These are phyloP conservation scores for Centrapalus pauciflorus DNA, from an alignment of 129 eudicot genomes.

Conservation along the genomic window DNA sequence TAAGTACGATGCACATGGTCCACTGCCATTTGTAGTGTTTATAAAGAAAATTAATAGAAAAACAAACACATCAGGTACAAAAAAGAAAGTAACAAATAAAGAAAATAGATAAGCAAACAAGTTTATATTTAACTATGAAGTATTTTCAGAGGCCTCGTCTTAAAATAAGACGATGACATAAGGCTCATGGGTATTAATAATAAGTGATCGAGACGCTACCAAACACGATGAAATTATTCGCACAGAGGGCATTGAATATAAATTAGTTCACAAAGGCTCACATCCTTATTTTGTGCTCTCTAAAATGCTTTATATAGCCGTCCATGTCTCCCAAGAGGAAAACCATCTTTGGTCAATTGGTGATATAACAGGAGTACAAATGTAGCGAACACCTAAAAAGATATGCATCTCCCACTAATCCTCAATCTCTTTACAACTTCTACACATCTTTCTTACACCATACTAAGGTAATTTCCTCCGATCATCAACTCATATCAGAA, in stretches of 20 bases:
- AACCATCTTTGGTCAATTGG: not conserved
- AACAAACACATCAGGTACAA: not conserved
- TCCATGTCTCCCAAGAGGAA: not conserved
- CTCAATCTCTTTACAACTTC: no score
- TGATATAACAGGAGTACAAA: not conserved
- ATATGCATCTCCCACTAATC: no score
- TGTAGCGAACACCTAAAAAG: not conserved
- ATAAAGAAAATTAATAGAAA: not conserved
- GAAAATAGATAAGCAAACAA: not conserved
- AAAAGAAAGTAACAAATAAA: not conserved
- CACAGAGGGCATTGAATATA: no score
- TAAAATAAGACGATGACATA: not conserved
- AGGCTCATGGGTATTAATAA: not conserved
- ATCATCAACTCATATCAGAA: no score
- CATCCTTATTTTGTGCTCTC: not conserved
- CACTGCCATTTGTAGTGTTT: constrained; percentile 35
- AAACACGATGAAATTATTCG: no score
- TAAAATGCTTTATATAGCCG: not conserved
- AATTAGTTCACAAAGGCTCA: no score
- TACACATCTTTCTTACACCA: no score
- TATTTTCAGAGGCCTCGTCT: no score
- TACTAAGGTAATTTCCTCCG: no score
- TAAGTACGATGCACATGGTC: constrained; percentile 79
- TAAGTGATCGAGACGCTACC: no score
- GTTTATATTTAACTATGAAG: not conserved